Conservation (phyloP, 441 rosid species). For the Eutrema salsugineum region DNA sequence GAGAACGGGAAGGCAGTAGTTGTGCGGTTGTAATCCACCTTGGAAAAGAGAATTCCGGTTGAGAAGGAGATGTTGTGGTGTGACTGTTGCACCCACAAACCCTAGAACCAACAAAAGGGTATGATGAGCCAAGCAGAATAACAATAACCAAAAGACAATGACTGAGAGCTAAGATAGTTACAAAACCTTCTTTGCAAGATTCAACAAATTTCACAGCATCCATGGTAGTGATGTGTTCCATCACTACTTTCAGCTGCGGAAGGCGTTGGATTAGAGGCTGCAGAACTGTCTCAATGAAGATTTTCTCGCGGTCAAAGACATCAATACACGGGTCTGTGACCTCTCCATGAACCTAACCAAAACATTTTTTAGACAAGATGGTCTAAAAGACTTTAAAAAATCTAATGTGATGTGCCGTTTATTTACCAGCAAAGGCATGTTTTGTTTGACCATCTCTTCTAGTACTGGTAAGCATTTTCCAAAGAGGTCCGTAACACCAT, state of each 20-base stretch:
- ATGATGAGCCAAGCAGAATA: neutral
- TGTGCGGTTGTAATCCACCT: conserved; percentile 92
- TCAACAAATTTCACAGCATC: conserved; percentile 87
- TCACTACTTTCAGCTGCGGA: conserved; percentile 74
- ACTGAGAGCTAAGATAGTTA: neutral
- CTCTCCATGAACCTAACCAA: conserved; percentile 90
- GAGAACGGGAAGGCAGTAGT: conserved; percentile 90
- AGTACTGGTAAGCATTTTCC: conserved; percentile 86
- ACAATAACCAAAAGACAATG: neutral
- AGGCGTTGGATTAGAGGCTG: conserved; percentile 69
- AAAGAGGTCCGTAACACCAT: conserved; percentile 86
- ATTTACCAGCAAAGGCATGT: conserved; percentile 89
- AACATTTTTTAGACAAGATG: neutral
- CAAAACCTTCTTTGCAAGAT: conserved; percentile 77
- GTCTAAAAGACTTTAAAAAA: neutral
- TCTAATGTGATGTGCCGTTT: neutral
- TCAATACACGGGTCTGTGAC: conserved; percentile 84
- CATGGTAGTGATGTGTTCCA: conserved; percentile 93
- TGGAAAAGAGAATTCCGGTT: conserved; percentile 77
- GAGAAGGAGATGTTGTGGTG: conserved; percentile 92
- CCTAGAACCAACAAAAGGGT: conserved; percentile 39
- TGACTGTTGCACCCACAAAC: conserved; percentile 81
- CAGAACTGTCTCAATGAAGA: conserved; percentile 75
- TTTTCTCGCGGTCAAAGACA: conserved; percentile 87
- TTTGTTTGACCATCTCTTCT: conserved; percentile 81